Percentiles rank a stretch among this genome's conserved stretches.
phyloP scores from a whole-genome alignment of 164 flowering plant species.

The Amborella trichopoda region DNA sequence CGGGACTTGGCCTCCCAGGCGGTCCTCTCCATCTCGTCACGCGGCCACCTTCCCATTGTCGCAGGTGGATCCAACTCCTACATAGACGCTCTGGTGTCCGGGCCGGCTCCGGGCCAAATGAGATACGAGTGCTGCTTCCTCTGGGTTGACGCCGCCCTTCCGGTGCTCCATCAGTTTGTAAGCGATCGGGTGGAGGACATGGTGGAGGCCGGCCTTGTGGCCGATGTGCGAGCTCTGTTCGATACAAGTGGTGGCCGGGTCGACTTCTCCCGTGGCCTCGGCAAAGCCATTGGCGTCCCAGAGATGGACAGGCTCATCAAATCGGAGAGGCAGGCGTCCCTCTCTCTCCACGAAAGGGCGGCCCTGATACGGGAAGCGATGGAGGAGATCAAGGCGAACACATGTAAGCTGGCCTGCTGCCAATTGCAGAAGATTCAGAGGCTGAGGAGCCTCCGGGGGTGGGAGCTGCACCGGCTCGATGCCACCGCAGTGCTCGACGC shows the following conservation, averaged over 20 bases:
- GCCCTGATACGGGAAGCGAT: constrained; percentile 31
- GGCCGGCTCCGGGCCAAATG: constrained; percentile 17
- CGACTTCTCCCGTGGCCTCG: constrained; percentile 45
- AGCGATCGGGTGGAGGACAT: constrained; percentile 53
- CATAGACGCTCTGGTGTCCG: constrained; percentile 47
- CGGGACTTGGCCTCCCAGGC: constrained; percentile 21
- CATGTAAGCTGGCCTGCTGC: constrained; percentile 29
- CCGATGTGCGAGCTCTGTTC: constrained; percentile 37
- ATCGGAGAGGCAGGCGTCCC: constrained; percentile 4
- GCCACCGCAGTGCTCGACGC: constrained; percentile 48
- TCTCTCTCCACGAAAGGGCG: constrained; percentile 9
- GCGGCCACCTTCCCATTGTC: constrained; percentile 49
- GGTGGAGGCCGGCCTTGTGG: constrained; percentile 50
- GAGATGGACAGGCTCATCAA: constrained; percentile 47
- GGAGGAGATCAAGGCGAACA: constrained; percentile 41
- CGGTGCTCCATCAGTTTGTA: constrained; percentile 35
- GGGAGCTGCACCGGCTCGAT: constrained; percentile 50
- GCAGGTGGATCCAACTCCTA: constrained; percentile 87
- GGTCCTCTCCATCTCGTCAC: constrained; percentile 25
- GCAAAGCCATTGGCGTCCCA: constrained; percentile 67
- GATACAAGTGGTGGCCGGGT: constrained; percentile 26
- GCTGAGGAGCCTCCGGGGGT: constrained; percentile 21
- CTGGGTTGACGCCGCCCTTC: constrained; percentile 62
- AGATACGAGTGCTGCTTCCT: constrained; percentile 60
- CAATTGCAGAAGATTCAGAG: constrained; percentile 53